Evolutionary conservation across 345 rosid species (phyloP).

Genomic region (Euphorbia tirucalli): DNA sequence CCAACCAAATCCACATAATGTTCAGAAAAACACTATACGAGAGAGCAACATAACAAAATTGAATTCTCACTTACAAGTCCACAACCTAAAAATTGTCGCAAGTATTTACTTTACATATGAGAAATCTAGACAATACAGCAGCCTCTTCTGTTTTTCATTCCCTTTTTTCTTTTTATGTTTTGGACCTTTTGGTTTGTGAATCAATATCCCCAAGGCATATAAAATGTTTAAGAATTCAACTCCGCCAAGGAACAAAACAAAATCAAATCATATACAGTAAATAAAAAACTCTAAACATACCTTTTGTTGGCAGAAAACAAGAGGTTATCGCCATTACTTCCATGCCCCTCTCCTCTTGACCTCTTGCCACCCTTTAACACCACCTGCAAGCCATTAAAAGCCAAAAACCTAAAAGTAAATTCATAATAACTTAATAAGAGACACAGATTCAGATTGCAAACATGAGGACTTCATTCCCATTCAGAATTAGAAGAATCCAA

Average conservation of each 20-base stretch:
- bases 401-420: neutral
- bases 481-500: neutral
- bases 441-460: neutral
- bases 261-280: neutral
- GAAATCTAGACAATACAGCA: neutral
- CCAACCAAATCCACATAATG: neutral
- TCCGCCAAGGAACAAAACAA: neutral
- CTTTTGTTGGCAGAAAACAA: conserved; percentile 26
- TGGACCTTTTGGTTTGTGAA: too few species aligned
- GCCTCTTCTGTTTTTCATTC: neutral
- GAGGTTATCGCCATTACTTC: conserved; percentile 15
- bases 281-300: conserved; percentile 13
- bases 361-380: conserved; percentile 34
- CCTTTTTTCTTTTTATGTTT: neutral
- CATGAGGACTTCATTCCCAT: neutral
- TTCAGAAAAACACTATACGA: neutral
- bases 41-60: neutral
- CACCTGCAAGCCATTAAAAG: conserved; percentile 20
- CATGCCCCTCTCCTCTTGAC: conserved; percentile 22
- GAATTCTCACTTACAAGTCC: neutral
- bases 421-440: neutral
- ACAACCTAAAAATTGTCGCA: neutral
- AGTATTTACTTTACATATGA: neutral
- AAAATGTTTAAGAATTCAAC: neutral
- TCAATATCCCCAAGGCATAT: neutral